Base-by-base conservation (phyloP, 2,329 filamentous ascomycete species). In the Monilinia aucupariae region DNA sequence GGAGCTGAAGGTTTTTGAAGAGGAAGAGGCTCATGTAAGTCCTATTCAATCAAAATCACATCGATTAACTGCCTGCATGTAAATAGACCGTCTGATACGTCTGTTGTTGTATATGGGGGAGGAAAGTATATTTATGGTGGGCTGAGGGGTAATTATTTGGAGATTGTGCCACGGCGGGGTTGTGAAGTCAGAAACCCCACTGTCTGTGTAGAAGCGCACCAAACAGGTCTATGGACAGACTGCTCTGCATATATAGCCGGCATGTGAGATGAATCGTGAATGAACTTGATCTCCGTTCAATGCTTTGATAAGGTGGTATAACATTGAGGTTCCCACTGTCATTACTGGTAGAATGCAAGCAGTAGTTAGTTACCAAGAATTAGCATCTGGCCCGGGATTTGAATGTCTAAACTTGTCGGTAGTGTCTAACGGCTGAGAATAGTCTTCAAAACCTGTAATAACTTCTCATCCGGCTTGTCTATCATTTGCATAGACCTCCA, bases 401-500 rank as follows among this genome's bases (percentile, higher is more conserved):
- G 25, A 8, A n/a, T 27, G 13, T n/a, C 15, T 17, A n/a, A 41
- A 37, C 2, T 3, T 39, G 1, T 39, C 12, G 6, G 8, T 5
- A 3, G 13, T 17, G 4, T 34, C 41, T 58, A 47, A 1, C 30
- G 4, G 4, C 41, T 48, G n/a, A 58, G 2, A 20, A 58, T 25
- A 1, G 13, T 34, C 4, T 37, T 58, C 13, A 58, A 20, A 13
- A 58, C 54, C 6, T 8, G 7, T 25, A 61, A 10, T 25, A 61
- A 25, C 58, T 61, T 61, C 17, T 45, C 48, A 4, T 61, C 48
- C 1, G 58, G 58, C 13, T 3, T 27, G 32, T 61, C 48, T 13
- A 54, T 25, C 48, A 61, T 54, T 20, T 61, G 30, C 37, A 61
- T 55, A 55, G 41, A 48, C 43, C 64, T 59, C 66, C 65, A 68